Evolutionary conservation across 2,329 filamentous ascomycete genomes (phyloP), one percentile per base, ranked within the genome.

Genomic region (Periconia digitata): DNA sequence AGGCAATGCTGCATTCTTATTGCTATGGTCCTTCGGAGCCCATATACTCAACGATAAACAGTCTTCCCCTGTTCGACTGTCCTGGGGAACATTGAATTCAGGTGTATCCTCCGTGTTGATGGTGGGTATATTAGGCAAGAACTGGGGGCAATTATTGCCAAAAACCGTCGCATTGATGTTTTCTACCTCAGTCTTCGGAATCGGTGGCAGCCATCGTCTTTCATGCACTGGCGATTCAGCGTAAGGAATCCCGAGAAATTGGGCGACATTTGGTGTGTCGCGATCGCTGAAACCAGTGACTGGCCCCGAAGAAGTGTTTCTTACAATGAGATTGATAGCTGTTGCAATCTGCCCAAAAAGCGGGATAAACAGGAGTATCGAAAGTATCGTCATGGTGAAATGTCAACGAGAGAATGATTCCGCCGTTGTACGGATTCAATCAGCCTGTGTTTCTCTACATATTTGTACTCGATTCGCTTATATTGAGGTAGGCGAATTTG

Each of bases 21-120:
- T 3, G 56, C 51, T 1, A 5, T 59, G 49, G 6, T 41, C 39
- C 16, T 34, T 41, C n/a, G 73, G 73, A 3, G 72, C 60, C 75
- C 75, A 78, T n/a, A 79, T 60, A 27, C 71, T 72, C 62, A 57
- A 17, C 69, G 62, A 24, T 62, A 54, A 47, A 73, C 58, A 23
- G 69, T 57, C 50, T 67, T 60, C 42, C 64, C 63, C 38, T 67
- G 61, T 43, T 53, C 12, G 48, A 58, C 10, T 47, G 53, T 36
- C 50, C 51, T 43, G 32, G 59, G 70, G 52, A 59, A 70, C 18
- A 72, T 46, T 1, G 62, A 63, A 6, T 54, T 24, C 3, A 49
- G 51, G 53, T 15, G 51, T 44, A 40, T 56, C 55, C 21, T 40
- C 44, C 6, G 44, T 40, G 45, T 45, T 60, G 21, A 60, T 42